Evolutionary conservation across 2,329 filamentous ascomycete genomes (phyloP).

Genomic region (Juglanconis juglandina): DNA sequence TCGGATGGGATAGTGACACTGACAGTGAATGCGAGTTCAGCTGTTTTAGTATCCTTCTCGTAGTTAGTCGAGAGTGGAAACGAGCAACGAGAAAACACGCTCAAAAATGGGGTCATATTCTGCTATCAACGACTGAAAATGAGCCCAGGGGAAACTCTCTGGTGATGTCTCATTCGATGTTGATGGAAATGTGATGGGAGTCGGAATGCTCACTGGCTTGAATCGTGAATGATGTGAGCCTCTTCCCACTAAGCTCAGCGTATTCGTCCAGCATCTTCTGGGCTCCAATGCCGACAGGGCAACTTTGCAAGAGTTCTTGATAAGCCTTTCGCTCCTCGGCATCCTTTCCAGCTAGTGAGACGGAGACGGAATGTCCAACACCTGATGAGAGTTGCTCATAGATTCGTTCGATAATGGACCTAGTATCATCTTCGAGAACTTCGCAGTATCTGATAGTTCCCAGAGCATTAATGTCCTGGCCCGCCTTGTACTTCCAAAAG

Average conservation of each 20-base stretch:
- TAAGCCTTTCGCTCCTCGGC: not conserved
- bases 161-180: no score
- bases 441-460: not conserved
- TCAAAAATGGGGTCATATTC: no score
- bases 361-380: not conserved
- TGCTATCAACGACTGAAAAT: no score
- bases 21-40: slow-evolving; percentile 26
- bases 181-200: no score
- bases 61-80: not conserved
- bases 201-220: no score
- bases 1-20: slow-evolving; percentile 23
- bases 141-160: no score
- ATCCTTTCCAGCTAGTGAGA: not conserved
- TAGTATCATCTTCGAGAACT: not conserved
- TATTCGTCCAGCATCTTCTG: not conserved
- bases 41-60: slow-evolving; percentile 21
- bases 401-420: not conserved
- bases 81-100: no score
- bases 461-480: not conserved
- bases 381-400: not conserved
- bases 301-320: not conserved
- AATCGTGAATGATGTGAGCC: not conserved
- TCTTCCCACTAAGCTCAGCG: not conserved
- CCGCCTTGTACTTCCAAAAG: not conserved
- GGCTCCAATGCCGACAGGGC: not conserved